These are phyloP conservation scores for Acacia concinna DNA, from an alignment of 331 rosid species.

Conservation along the genomic window DNA sequence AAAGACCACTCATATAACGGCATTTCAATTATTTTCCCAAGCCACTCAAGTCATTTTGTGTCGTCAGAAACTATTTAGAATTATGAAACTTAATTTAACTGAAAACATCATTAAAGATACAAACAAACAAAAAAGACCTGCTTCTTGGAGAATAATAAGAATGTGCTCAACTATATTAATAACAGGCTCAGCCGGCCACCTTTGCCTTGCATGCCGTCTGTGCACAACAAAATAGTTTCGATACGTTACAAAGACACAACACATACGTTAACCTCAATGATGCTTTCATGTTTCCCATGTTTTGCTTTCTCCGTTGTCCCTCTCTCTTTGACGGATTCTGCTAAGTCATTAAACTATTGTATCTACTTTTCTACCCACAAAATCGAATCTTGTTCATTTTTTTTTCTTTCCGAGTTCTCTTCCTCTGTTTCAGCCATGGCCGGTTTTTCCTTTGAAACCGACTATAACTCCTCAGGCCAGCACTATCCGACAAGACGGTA, in stretches of 20 bases:
- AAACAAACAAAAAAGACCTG: no score
- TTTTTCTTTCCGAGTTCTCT: not conserved
- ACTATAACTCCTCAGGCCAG: constrained; percentile 20
- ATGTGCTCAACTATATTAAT: not conserved
- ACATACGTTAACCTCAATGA: not conserved
- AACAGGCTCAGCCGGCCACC: constrained; percentile 4
- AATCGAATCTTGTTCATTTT: not conserved
- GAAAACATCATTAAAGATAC: no score
- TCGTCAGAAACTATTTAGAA: no score
- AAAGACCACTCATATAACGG: not conserved
- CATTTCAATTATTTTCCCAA: no score
- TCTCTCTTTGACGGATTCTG: constrained; percentile 26
- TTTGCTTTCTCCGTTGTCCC: not conserved
- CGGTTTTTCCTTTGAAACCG: constrained; percentile 41
- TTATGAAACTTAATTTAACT: no score
- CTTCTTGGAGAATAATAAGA: not conserved
- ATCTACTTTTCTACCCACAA: not conserved
- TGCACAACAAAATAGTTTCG: not conserved
- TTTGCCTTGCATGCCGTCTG: constrained; percentile 7
- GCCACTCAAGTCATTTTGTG: no score
- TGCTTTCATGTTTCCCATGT: not conserved
- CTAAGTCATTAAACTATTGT: constrained; percentile 21
- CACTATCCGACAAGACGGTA: not conserved
- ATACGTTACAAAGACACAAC: not conserved
- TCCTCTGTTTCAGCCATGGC: constrained; percentile 33